Conservation (phyloP, 1,284 basidiomycete genomes). For the Rhizoctonia solani region DNA sequence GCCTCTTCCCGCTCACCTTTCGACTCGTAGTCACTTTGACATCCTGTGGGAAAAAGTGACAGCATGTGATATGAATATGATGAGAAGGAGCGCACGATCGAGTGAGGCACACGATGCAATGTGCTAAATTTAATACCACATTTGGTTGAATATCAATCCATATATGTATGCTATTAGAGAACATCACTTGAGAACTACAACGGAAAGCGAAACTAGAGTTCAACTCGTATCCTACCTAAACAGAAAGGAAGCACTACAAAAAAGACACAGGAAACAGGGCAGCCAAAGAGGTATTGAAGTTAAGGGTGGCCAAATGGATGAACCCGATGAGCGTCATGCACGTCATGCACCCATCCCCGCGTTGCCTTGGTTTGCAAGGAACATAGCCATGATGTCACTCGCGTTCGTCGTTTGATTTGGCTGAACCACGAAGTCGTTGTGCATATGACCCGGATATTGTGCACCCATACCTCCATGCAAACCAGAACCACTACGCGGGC, state of each 20-base stretch:
- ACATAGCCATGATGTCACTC: slow-evolving; percentile 31
- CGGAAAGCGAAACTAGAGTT: slow-evolving; percentile 22
- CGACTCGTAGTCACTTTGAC: slow-evolving; percentile 17
- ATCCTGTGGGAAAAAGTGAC: slow-evolving; percentile 23
- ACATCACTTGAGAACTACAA: neutral
- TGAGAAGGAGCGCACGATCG: neutral
- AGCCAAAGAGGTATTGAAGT: neutral
- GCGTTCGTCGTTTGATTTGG: slow-evolving; percentile 25
- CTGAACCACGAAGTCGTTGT: slow-evolving; percentile 33
- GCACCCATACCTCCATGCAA: slow-evolving; percentile 17
- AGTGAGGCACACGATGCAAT: neutral
- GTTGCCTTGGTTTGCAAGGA: slow-evolving; percentile 29
- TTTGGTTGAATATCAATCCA: slow-evolving; percentile 26
- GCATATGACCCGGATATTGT: slow-evolving; percentile 27
- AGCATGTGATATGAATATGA: neutral
- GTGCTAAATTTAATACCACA: neutral
- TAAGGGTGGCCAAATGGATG: neutral
- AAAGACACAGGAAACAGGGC: neutral
- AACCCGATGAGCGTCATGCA: slow-evolving; percentile 7
- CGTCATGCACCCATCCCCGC: slow-evolving; percentile 26
- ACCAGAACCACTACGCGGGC: slow-evolving; percentile 26
- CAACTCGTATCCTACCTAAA: slow-evolving; percentile 19
- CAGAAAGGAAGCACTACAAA: slow-evolving; percentile 12
- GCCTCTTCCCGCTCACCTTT: neutral
- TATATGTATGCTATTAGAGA: slow-evolving; percentile 18